Conservation (phyloP, 1,139 yeast genomes). For the Pneumocystis jirovecii region DNA sequence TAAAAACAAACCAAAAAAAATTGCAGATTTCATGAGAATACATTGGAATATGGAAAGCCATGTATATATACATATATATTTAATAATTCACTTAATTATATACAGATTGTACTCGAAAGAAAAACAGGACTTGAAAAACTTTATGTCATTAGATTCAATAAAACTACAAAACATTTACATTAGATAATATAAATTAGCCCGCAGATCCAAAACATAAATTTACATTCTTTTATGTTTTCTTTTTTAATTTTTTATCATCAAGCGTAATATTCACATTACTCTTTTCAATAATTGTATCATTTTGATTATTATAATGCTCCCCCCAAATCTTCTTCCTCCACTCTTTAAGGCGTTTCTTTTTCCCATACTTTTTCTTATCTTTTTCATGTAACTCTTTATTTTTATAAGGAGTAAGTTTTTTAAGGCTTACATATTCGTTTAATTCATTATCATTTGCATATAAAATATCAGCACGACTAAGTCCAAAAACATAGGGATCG, state of each 20-base stretch:
- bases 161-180: neutral
- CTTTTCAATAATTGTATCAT: neutral
- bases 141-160: conserved; percentile 8
- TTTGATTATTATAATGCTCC: neutral
- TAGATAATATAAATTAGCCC: neutral
- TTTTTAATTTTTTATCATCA: neutral
- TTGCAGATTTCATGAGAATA: conserved; percentile 1
- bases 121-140: conserved; percentile 12
- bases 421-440: conserved; percentile 71
- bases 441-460: conserved; percentile 78
- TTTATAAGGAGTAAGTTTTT: conserved; percentile 87
- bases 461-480: conserved; percentile 71
- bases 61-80: neutral
- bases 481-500: conserved; percentile 85
- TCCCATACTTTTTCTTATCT: conserved; percentile 73
- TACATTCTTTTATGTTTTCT: neutral
- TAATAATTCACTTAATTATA: neutral
- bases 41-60: neutral
- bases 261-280: neutral
- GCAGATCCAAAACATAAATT: neutral
- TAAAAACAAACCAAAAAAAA: conserved; percentile 7
- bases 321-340: conserved; percentile 79
- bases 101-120: conserved; percentile 5
- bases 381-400: conserved; percentile 55
- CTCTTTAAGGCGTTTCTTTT: conserved; percentile 65